Evolutionary conservation across 495 filamentous ascomycete species (phyloP).

Genomic region (Penicillium mononematosum): DNA sequence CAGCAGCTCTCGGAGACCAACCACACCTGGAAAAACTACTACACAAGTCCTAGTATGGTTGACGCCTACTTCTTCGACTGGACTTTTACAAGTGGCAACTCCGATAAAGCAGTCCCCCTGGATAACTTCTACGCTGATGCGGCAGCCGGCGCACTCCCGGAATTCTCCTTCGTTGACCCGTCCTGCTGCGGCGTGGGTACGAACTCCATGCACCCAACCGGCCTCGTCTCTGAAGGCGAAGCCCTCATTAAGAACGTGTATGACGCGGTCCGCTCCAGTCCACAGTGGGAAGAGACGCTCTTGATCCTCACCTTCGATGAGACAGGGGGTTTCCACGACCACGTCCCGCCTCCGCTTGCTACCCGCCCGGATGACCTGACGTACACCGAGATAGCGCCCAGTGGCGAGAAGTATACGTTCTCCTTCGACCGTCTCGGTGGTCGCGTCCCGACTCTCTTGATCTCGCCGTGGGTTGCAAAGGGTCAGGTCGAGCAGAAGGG

Average conservation of each 20-base stretch:
- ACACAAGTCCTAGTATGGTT: slow-evolving; percentile 33
- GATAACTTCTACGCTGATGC: slow-evolving; percentile 41
- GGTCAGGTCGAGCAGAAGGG: slow-evolving; percentile 50
- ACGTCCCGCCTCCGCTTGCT: slow-evolving; percentile 46
- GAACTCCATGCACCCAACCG: slow-evolving; percentile 50
- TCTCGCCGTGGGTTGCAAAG: slow-evolving; percentile 49
- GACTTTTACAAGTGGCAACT: slow-evolving; percentile 37
- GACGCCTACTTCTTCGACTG: slow-evolving; percentile 44
- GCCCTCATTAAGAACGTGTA: slow-evolving; percentile 50
- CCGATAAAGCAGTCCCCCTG: slow-evolving; percentile 33
- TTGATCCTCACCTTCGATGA: slow-evolving; percentile 53
- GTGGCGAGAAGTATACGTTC: slow-evolving; percentile 45
- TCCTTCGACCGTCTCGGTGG: slow-evolving; percentile 49
- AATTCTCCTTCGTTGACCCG: slow-evolving; percentile 53
- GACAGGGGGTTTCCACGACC: slow-evolving; percentile 51
- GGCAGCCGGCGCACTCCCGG: slow-evolving; percentile 38
- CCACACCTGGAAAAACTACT: slow-evolving; percentile 53
- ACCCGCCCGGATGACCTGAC: slow-evolving; percentile 39
- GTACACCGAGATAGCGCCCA: slow-evolving; percentile 43
- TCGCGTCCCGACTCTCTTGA: slow-evolving; percentile 49
- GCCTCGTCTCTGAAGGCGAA: slow-evolving; percentile 48
- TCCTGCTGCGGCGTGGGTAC: slow-evolving; percentile 48
- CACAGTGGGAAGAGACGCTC: slow-evolving; percentile 48
- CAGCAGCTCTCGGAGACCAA: slow-evolving; percentile 44
- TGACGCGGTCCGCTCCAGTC: slow-evolving; percentile 45